phyloP scores from a whole-genome alignment of 495 filamentous ascomycete genomes.

The Xeromyces bisporus region DNA sequence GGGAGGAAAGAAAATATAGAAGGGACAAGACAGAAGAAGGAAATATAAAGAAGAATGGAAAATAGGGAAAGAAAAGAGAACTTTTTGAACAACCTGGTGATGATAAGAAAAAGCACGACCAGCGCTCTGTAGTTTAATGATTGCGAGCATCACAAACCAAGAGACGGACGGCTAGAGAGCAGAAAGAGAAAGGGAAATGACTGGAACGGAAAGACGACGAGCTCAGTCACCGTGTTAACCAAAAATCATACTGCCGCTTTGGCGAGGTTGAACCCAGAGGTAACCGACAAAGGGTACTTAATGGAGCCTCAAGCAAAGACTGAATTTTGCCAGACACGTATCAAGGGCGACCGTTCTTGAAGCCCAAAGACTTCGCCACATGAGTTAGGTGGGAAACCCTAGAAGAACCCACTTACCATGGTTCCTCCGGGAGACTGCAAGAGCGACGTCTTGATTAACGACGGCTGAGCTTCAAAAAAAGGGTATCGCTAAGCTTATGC shows the following conservation, averaged over 20 bases:
- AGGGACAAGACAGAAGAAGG: slow-evolving; percentile 2
- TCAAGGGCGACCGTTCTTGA: too few species aligned
- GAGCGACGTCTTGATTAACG: too few species aligned
- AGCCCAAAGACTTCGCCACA: neutral
- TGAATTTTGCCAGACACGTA: too few species aligned
- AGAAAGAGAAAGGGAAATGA: slow-evolving; percentile 5
- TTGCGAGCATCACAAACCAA: slow-evolving; percentile 5
- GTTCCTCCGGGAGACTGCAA: too few species aligned
- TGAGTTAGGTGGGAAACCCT: too few species aligned
- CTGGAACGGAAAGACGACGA: slow-evolving; percentile 12
- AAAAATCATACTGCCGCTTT: slow-evolving; percentile 7
- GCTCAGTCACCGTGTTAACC: slow-evolving; percentile 14
- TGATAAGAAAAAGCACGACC: slow-evolving; percentile 19
- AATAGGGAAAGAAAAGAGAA: slow-evolving; percentile 15
- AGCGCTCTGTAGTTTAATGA: too few species aligned
- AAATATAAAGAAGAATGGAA: slow-evolving; percentile 6
- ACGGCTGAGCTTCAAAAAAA: neutral
- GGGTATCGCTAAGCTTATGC: slow-evolving; percentile 23
- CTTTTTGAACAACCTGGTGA: slow-evolving; percentile 31
- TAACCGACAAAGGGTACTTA: too few species aligned
- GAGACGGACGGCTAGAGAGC: slow-evolving; percentile 1
- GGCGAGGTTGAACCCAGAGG: slow-evolving; percentile 3
- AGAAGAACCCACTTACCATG: too few species aligned
- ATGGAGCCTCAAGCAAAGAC: too few species aligned
- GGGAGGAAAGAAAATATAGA: slow-evolving; percentile 8